phyloP scores from a whole-genome alignment of 2,329 filamentous ascomycete species.

The Phyllosticta citrichinensis region DNA sequence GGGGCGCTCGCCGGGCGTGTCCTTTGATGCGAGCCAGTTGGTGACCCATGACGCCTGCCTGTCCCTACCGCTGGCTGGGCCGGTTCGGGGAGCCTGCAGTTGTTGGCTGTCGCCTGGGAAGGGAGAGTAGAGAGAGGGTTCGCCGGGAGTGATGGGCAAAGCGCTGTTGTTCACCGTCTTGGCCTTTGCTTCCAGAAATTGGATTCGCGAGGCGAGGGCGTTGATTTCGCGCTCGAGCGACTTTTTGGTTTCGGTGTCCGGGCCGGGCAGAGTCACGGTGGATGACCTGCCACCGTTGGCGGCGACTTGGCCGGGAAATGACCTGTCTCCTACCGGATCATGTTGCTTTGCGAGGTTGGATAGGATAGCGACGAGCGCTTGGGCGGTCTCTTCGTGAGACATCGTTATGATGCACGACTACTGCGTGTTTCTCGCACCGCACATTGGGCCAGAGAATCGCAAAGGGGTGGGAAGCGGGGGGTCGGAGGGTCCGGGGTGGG shows the following conservation, averaged over 20 bases:
- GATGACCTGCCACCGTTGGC: constrained; percentile 42
- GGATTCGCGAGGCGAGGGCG: constrained; percentile 66
- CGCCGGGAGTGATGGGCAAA: constrained; percentile 74
- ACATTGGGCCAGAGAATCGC: constrained; percentile 8
- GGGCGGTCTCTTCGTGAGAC: constrained; percentile 25
- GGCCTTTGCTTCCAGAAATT: constrained; percentile 72
- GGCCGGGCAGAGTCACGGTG: constrained; percentile 65
- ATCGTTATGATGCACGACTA: constrained; percentile 19
- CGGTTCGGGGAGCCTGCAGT: constrained; percentile 26
- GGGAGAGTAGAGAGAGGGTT: constrained; percentile 46
- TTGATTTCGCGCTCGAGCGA: constrained; percentile 74
- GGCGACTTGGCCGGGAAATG: constrained; percentile 35
- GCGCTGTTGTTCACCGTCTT: constrained; percentile 46
- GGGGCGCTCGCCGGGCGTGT: constrained; percentile 36
- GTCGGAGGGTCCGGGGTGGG: neutral
- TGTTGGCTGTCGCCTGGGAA: constrained; percentile 48
- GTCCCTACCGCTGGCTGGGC: constrained; percentile 20
- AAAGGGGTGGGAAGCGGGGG: neutral
- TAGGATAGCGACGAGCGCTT: constrained; percentile 32
- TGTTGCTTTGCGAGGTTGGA: constrained; percentile 41
- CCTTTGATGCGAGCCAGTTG: constrained; percentile 45
- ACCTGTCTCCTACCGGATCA: constrained; percentile 32
- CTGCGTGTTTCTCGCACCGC: constrained; percentile 13
- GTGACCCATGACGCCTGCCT: constrained; percentile 34
- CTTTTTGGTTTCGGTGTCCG: constrained; percentile 63